Conservation (phyloP, 768 basidiomycete genomes). For the Auricularia heimuer region DNA sequence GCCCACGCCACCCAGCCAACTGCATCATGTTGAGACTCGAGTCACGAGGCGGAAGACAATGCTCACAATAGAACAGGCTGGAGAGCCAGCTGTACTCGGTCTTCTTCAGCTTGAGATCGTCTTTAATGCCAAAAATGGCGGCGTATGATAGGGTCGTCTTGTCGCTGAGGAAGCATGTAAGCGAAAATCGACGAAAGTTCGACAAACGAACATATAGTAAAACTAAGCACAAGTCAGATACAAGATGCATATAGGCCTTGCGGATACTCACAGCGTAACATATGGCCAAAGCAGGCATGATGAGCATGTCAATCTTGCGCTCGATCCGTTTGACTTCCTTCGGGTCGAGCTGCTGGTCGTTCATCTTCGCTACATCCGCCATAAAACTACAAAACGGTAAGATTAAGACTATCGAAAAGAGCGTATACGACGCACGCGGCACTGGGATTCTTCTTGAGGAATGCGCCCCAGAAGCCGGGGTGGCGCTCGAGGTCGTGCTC, state of each 20-base stretch:
- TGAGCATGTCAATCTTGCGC: slow-evolving; percentile 5
- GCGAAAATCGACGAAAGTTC: background rate
- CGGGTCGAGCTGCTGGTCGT: background rate
- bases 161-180: slow-evolving; percentile 12
- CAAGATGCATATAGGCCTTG: too few species aligned
- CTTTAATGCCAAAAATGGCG: slow-evolving; percentile 24
- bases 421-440: background rate
- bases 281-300: slow-evolving; percentile 18
- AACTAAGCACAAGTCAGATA: slow-evolving; percentile 5
- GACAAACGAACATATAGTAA: slow-evolving; percentile 9
- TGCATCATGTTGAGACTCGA: background rate
- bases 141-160: slow-evolving; percentile 24
- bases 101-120: slow-evolving; percentile 23
- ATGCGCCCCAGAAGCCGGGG: background rate
- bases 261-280: slow-evolving; percentile 13
- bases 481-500: background rate
- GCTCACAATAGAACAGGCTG: slow-evolving; percentile 26
- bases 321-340: background rate
- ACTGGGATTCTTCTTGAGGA: background rate
- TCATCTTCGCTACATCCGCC: slow-evolving; percentile 1
- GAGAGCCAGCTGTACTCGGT: slow-evolving; percentile 25
- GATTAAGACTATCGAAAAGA: too few species aligned
- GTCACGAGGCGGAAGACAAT: background rate
- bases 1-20: slow-evolving; percentile 32
- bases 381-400: background rate